These are phyloP conservation scores for Aspergillus quadrilineatus DNA, from an alignment of 2,329 filamentous ascomycete genomes.

Conservation along the genomic window DNA sequence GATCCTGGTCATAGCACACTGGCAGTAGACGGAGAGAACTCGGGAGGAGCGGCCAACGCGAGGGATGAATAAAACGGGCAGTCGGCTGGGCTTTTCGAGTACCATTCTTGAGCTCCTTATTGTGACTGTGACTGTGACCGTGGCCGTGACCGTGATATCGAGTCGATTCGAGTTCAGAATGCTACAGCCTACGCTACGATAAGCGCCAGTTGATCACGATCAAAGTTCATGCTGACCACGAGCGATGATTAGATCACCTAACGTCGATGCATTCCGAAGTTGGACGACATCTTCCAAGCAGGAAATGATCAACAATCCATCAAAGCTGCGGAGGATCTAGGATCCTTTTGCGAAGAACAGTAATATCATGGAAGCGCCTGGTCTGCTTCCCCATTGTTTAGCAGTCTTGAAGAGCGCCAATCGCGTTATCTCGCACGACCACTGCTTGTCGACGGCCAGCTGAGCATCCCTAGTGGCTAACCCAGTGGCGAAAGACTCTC, in stretches of 20 bases:
- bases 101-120: background rate
- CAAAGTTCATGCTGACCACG: background rate
- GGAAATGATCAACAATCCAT: background rate
- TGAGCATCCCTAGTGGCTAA: background rate
- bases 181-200: background rate
- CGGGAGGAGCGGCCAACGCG: constrained; percentile 5
- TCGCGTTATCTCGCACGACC: background rate
- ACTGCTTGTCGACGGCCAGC: background rate
- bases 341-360: background rate
- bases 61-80: background rate
- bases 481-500: background rate
- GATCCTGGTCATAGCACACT: constrained; percentile 2
- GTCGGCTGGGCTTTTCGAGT: constrained; percentile 5
- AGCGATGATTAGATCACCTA: background rate
- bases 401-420: background rate
- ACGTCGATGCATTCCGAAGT: constrained; percentile 6
- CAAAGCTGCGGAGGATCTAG: background rate
- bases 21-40: background rate
- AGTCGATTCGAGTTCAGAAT: background rate
- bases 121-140: too few species aligned
- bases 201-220: constrained; percentile 1
- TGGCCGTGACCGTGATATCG: background rate
- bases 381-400: background rate
- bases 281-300: constrained; percentile 1
- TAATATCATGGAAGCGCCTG: background rate